These are phyloP conservation scores for Mycocentrospora acerina DNA, from an alignment of 2,329 filamentous ascomycete genomes.

Conservation along the genomic window DNA sequence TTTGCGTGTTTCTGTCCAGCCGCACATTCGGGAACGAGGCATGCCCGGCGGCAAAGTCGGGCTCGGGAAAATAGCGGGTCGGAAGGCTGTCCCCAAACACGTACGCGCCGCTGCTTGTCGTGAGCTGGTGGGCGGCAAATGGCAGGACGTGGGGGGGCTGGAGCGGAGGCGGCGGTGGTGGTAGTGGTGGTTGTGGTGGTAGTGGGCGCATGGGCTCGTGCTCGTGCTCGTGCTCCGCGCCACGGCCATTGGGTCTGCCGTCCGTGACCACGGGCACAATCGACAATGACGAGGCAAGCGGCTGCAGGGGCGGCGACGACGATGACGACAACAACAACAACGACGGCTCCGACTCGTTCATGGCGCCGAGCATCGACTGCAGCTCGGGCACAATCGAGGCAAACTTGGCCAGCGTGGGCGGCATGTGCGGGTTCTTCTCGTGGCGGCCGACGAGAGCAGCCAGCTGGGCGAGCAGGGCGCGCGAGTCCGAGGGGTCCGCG, in stretches of 20 bases:
- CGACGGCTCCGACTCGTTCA: slow-evolving; percentile 15
- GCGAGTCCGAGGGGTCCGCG: slow-evolving; percentile 29
- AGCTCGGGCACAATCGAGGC: slow-evolving; percentile 41
- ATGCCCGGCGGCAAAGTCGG: slow-evolving; percentile 11
- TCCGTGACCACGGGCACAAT: slow-evolving; percentile 5
- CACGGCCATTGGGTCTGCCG: too few relatives aligned
- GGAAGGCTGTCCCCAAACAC: slow-evolving; percentile 31
- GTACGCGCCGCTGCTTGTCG: slow-evolving; percentile 30
- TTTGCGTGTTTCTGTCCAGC: slow-evolving; percentile 32
- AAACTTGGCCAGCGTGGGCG: slow-evolving; percentile 43
- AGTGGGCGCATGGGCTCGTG: too few relatives aligned
- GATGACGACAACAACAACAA: slow-evolving; percentile 3
- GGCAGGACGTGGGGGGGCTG: slow-evolving; percentile 12
- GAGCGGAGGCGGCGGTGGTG: slow-evolving; percentile 11
- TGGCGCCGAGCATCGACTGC: slow-evolving; percentile 34
- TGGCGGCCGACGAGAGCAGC: slow-evolving; percentile 37
- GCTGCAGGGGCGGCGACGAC: slow-evolving; percentile 7
- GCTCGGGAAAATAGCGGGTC: slow-evolving; percentile 24
- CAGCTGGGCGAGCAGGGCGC: slow-evolving; percentile 37
- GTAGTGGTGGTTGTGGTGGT: slow-evolving; percentile 2
- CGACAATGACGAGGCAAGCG: not conserved
- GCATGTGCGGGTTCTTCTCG: slow-evolving; percentile 36
- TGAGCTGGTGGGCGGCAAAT: slow-evolving; percentile 24
- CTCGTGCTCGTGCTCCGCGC: too few relatives aligned
- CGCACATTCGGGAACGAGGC: slow-evolving; percentile 18